Base-by-base conservation (phyloP, 2,329 filamentous ascomycete genomes). In the Fusarium mexicanum region DNA sequence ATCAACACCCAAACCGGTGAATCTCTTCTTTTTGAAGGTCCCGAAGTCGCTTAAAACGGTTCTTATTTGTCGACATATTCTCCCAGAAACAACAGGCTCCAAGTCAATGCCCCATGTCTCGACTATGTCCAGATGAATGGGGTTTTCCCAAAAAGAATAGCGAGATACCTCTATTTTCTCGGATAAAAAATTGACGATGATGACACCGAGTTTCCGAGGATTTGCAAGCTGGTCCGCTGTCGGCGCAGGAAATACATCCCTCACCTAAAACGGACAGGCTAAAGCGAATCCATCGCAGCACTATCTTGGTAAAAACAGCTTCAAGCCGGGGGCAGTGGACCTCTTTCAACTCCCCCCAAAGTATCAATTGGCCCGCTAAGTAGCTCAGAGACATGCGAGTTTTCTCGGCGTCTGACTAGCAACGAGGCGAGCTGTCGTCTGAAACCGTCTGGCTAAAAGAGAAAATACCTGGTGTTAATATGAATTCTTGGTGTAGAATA, bases 131-230 rank as follows among this genome's bases (percentile, higher is more conserved):
- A 24, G 26, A 35, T 18, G n/a, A 35, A 55, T n/a, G 37, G 13
- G 8, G 17, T 16, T 22, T 14, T 85, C 74, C 0, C 89, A 89
- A 86, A 89, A 86, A 6, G 91, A 84, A 75, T 87, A 91, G 29
- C 22, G n/a, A 38, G 22, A 91, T 91, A 0, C 85, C 86, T 5
- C 91, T 80, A 63, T 91, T 87, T 76, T 87, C n/a, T 88, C 83
- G 20, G 26, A 31, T 20, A 26, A 35, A 48, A 7, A 38, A 17
- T 57, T 12, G 17, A 44, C 16, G 24, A 37, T 47, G 44, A 58
- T 64, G 51, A 66, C 47, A 29, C 63, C 60, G 58, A 72, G 24
- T 51, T 57, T n/a, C 72, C 59, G 62, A 74, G 29, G 26, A 38
- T 43, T 64, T 31, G 53, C 44, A 48, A 43, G 31, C 35, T 47